Percentiles rank a stretch among this genome's conserved stretches.
Conservation (phyloP, 1,284 basidiomycete genomes). For the Ceratobasidium sp. region DNA sequence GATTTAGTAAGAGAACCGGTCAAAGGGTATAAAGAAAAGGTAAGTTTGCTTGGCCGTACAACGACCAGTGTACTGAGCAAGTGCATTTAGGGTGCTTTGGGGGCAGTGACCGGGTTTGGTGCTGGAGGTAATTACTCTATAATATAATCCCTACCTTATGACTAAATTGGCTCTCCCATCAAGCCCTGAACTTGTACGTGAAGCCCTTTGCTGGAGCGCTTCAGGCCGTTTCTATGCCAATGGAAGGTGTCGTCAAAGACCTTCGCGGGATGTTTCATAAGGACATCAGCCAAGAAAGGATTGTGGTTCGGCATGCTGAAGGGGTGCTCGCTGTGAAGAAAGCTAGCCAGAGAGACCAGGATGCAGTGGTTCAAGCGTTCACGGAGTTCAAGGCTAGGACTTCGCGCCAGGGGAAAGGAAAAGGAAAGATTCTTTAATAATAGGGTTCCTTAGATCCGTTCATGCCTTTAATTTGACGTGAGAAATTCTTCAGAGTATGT, state of each 20-base stretch:
- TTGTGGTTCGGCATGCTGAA: conserved; percentile 52
- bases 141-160: not conserved
- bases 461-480: too few species aligned
- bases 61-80: too few species aligned
- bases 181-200: conserved; percentile 1
- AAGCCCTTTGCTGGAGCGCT: conserved; percentile 50
- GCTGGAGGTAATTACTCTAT: conserved; percentile 52
- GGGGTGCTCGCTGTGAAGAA: conserved; percentile 51
- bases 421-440: conserved; percentile 46
- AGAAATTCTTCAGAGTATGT: too few species aligned
- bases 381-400: conserved; percentile 48
- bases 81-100: conserved; percentile 51
- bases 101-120: conserved; percentile 58
- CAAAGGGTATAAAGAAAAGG: conserved; percentile 7
- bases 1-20: conserved; percentile 7
- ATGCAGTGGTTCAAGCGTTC: conserved; percentile 53
- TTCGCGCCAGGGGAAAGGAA: conserved; percentile 43
- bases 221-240: conserved; percentile 54
- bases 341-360: conserved; percentile 51
- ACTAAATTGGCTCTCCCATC: not conserved
- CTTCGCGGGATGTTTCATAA: conserved; percentile 49
- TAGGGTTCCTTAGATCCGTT: too few species aligned
- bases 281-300: conserved; percentile 49
- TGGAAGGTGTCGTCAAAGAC: conserved; percentile 55
- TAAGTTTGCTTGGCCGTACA: not conserved